Evolutionary conservation across 2,329 filamentous ascomycete genomes (phyloP), one percentile per base, ranked within the genome.

Genomic region (Alternaria angustiovoidea): DNA sequence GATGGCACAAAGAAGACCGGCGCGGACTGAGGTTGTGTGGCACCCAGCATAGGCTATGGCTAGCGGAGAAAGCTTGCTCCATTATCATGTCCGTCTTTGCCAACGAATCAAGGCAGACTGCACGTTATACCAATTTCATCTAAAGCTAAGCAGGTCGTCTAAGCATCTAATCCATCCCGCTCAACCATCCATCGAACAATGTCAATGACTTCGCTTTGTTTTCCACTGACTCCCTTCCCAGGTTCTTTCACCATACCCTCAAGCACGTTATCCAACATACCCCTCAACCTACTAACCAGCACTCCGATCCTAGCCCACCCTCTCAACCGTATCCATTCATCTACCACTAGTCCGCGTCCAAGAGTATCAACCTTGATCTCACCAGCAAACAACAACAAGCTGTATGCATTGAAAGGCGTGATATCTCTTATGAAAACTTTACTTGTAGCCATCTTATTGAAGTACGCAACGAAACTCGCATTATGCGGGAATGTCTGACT

Each of bases 221-320:
- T 75, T 72, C 54, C 69, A 2, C 68, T 81, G 36, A 89, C 74
- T 46, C 88, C 87, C 58, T 86, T 75, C 12, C 84, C 84, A 0
- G 92, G 92, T 64, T 91, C 88, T 75, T 94, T 92, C 49, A 97
- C 88, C 79, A 93, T 93, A 66, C 86, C 84, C 58, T 91, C 91
- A 71, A 99, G 86, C 62, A 96, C 84, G 66, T 90, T 88, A 81
- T 99, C 95, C 54, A 99, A 84, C 89, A 98, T 91, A 58, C 89
- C 88, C 64, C 95, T 86, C 67, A 99, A 79, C 63, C 94, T 85
- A 46, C 90, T 91, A 3, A 97, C 90, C 67, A 99, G 79, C 12
- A 98, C 94, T 30, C 94, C 95, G 64, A 99, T 95, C 47, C 95
- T 87, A 1, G 95, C 94, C 95, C 95, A 99, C 1, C 95, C 95